Evolutionary conservation across 495 filamentous ascomycete genomes (phyloP).

Genomic region (Aspergillus heteromorphus): DNA sequence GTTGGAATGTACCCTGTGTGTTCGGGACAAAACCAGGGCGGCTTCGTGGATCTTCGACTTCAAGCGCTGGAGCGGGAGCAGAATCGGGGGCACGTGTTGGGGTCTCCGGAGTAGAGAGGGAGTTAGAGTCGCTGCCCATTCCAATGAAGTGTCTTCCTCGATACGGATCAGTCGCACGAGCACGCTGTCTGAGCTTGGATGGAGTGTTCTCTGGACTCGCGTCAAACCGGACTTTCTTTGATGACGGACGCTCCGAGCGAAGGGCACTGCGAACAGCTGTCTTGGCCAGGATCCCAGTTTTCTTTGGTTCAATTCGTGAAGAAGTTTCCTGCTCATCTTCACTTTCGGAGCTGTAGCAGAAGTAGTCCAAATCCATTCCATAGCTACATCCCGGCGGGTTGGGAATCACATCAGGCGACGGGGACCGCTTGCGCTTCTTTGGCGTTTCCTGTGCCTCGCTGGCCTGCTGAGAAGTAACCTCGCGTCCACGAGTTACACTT

Average conservation of each 20-base stretch:
- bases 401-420: slow-evolving; percentile 41
- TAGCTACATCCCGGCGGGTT: slow-evolving; percentile 41
- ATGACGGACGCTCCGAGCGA: slow-evolving; percentile 17
- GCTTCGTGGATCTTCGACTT: slow-evolving; percentile 1
- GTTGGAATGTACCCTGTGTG: slow-evolving; percentile 21
- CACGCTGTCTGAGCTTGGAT: slow-evolving; percentile 17
- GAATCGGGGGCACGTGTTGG: slow-evolving; percentile 9
- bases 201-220: slow-evolving; percentile 27
- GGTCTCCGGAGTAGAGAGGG: slow-evolving; percentile 8
- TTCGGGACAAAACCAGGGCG: slow-evolving; percentile 23
- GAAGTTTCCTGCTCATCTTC: slow-evolving; percentile 23
- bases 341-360: slow-evolving; percentile 31
- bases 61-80: background rate
- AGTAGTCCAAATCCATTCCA: slow-evolving; percentile 41
- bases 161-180: slow-evolving; percentile 24
- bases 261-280: slow-evolving; percentile 10
- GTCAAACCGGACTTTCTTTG: slow-evolving; percentile 28
- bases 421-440: slow-evolving; percentile 38
- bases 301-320: slow-evolving; percentile 6
- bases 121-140: slow-evolving; percentile 7
- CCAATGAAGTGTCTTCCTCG: slow-evolving; percentile 19
- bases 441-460: background rate
- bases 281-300: slow-evolving; percentile 7
- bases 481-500: background rate
- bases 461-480: background rate